These are phyloP conservation scores for Pichia sp. DNA, from an alignment of 1,139 yeast genomes.

Conservation along the genomic window DNA sequence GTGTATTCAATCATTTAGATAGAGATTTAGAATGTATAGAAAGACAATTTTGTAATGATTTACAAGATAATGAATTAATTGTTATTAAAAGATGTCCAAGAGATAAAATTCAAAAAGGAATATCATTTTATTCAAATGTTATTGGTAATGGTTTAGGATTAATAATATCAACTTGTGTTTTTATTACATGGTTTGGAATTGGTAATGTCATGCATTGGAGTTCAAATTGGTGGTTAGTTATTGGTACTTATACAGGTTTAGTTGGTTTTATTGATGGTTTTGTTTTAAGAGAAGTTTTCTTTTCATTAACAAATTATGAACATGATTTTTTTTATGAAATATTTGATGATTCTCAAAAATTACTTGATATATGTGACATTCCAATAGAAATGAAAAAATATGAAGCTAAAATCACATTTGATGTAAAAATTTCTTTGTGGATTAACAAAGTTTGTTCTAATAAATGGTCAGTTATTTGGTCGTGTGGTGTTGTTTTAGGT, in stretches of 20 bases:
- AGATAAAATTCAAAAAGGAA: slow-evolving; percentile 22
- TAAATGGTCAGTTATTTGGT: slow-evolving; percentile 28
- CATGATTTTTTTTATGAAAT: slow-evolving; percentile 31
- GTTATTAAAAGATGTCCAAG: slow-evolving; percentile 24
- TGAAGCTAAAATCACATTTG: slow-evolving; percentile 15
- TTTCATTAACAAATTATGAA: slow-evolving; percentile 28
- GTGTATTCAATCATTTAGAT: slow-evolving; percentile 26
- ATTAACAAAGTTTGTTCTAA: slow-evolving; percentile 17
- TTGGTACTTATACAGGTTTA: slow-evolving; percentile 38
- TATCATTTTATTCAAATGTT: slow-evolving; percentile 34
- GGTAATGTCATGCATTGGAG: slow-evolving; percentile 32
- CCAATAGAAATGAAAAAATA: slow-evolving; percentile 11
- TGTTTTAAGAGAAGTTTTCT: slow-evolving; percentile 33
- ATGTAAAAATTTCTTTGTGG: slow-evolving; percentile 24
- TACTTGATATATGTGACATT: slow-evolving; percentile 58
- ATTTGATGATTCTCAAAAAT: slow-evolving; percentile 62
- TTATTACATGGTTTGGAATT: slow-evolving; percentile 32
- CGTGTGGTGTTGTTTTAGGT: slow-evolving; percentile 24
- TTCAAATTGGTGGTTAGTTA: slow-evolving; percentile 37
- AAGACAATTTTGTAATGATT: slow-evolving; percentile 22
- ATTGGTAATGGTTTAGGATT: slow-evolving; percentile 37
- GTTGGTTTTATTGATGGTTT: slow-evolving; percentile 37
- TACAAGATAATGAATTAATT: slow-evolving; percentile 23
- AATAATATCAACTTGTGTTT: slow-evolving; percentile 28
- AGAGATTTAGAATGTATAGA: slow-evolving; percentile 26